Percentiles rank a stretch among this genome's conserved stretches.
phyloP scores from a whole-genome alignment of 2,329 filamentous ascomycete genomes.

The Metarhizium album region DNA sequence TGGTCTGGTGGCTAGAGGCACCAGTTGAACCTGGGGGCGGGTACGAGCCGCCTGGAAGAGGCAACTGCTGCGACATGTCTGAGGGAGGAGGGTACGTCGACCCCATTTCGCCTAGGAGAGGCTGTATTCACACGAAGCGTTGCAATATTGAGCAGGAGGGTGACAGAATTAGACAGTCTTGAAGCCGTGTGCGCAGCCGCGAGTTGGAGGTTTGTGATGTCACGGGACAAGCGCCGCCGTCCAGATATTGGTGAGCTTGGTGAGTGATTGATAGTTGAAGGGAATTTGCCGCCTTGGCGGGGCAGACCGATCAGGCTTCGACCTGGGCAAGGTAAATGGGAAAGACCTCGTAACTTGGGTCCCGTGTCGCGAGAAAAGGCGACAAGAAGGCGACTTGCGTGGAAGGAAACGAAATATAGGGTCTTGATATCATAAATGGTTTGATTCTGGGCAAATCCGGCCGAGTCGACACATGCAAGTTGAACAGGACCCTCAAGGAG shows the following conservation, averaged over 20 bases:
- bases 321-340: not conserved
- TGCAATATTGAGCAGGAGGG: not conserved
- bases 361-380: not conserved
- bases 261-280: not conserved
- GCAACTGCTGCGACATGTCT: constrained; percentile 22
- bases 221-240: not conserved
- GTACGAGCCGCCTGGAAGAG: constrained; percentile 17
- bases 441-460: not conserved
- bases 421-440: not conserved
- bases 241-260: not conserved
- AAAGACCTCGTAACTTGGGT: not conserved
- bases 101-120: constrained; percentile 15
- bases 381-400: not conserved
- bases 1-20: constrained; percentile 8
- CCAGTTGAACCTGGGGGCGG: constrained; percentile 7
- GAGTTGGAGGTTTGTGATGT: not conserved
- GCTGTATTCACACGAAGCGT: not conserved
- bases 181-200: not conserved
- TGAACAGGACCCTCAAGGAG: not conserved
- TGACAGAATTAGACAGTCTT: not conserved
- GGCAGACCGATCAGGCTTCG: not conserved
- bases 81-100: constrained; percentile 18
- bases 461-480: not conserved
- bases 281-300: not conserved
- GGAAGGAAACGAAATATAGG: not conserved